These are phyloP conservation scores for Shiraia bambusicola DNA, from an alignment of 2,329 filamentous ascomycete genomes.

Conservation along the genomic window DNA sequence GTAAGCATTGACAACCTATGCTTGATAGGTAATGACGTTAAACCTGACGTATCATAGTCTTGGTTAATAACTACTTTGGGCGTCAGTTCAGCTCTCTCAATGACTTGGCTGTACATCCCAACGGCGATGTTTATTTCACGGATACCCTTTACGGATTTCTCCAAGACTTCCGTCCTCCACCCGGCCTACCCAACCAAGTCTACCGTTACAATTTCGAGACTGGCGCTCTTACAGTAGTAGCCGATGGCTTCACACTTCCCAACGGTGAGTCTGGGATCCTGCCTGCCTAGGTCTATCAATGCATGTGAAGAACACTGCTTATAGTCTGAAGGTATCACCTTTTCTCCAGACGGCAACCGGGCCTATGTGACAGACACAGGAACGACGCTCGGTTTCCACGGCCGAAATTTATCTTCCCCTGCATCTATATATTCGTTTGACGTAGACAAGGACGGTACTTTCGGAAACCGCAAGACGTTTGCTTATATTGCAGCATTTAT, in stretches of 20 bases:
- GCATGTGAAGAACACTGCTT: neutral
- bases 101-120: conserved; percentile 42
- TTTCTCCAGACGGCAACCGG: conserved; percentile 44
- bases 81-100: conserved; percentile 47
- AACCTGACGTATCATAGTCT: conserved; percentile 6
- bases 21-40: neutral
- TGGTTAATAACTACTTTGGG: conserved; percentile 50
- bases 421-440: conserved; percentile 28
- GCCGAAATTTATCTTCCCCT: conserved; percentile 21
- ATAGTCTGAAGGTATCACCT: conserved; percentile 36
- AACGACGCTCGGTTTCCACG: conserved; percentile 22
- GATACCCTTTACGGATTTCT: conserved; percentile 41
- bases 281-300: neutral
- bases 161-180: conserved; percentile 26
- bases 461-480: conserved; percentile 25
- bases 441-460: conserved; percentile 21
- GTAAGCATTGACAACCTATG: conserved; percentile 10
- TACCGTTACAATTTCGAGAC: conserved; percentile 48
- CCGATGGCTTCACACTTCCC: conserved; percentile 43
- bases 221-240: conserved; percentile 42
- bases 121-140: conserved; percentile 52
- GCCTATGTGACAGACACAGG: conserved; percentile 49
- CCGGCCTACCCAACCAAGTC: conserved; percentile 30
- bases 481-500: conserved; percentile 20
- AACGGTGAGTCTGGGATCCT: conserved; percentile 26